Conservation (phyloP, 495 filamentous ascomycete genomes). For the Hyphodiscus hymeniophilus region DNA sequence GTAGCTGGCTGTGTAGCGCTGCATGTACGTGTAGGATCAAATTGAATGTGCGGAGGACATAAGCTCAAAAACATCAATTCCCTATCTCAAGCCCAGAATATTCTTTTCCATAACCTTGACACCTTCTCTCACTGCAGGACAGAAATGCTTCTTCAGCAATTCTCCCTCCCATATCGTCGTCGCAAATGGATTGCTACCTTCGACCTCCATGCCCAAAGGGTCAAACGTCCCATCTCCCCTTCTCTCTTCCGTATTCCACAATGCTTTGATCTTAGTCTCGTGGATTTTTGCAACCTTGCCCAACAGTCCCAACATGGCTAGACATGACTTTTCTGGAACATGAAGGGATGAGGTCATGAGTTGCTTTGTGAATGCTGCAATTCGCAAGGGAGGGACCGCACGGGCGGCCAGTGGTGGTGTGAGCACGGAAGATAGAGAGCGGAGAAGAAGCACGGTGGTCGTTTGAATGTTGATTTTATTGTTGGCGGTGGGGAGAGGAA, state of each 20-base stretch:
- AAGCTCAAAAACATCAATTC: background rate
- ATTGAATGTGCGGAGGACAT: too few species aligned
- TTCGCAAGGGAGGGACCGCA: constrained; percentile 61
- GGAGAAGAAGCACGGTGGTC: constrained; percentile 80
- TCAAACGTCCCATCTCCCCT: constrained; percentile 61
- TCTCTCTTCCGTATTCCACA: constrained; percentile 87
- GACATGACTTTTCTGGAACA: constrained; percentile 75
- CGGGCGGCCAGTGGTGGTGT: constrained; percentile 55
- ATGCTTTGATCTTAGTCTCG: constrained; percentile 54
- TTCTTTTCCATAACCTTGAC: constrained; percentile 61
- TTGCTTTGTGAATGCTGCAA: constrained; percentile 90
- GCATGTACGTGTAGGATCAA: too few species aligned
- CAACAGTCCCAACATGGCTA: constrained; percentile 68
- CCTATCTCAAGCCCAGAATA: constrained; percentile 25
- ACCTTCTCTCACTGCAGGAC: constrained; percentile 75
- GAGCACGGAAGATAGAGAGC: constrained; percentile 70
- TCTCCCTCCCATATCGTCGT: constrained; percentile 92
- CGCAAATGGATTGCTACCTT: constrained; percentile 82
- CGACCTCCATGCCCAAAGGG: constrained; percentile 51
- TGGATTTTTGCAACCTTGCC: constrained; percentile 66
- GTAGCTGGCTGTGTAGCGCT: too few species aligned
- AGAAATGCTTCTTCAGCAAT: constrained; percentile 75
- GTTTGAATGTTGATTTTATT: constrained; percentile 90
- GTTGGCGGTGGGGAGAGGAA: constrained; percentile 19
- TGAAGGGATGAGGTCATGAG: constrained; percentile 75